Percentiles rank a stretch among this genome's conserved stretches.
phyloP scores from a whole-genome alignment of 2,329 filamentous ascomycete species.

The Esteya vermicola region DNA sequence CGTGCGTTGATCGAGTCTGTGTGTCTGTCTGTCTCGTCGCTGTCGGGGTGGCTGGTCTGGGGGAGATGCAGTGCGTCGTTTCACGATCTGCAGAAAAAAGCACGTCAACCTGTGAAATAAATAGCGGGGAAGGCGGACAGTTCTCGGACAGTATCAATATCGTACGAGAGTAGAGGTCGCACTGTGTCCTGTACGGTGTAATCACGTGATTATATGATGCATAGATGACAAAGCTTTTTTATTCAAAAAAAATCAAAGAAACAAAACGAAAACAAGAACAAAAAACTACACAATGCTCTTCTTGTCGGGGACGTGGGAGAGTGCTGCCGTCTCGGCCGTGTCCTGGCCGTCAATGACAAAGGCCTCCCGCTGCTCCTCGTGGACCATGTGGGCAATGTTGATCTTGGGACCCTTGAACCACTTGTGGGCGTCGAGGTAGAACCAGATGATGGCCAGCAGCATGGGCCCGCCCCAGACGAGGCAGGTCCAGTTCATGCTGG shows the following conservation, averaged over 20 bases:
- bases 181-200: too few species aligned
- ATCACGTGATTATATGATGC: too few species aligned
- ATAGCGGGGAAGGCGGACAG: too few species aligned
- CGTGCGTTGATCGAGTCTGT: too few species aligned
- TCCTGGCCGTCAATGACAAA: conserved; percentile 8
- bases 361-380: conserved; percentile 3
- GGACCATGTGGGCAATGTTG: conserved; percentile 34
- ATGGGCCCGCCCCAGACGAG: conserved; percentile 53
- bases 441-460: conserved; percentile 45
- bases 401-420: conserved; percentile 62
- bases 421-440: conserved; percentile 45
- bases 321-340: neutral
- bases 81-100: too few species aligned
- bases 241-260: neutral
- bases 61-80: too few species aligned
- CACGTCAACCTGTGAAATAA: too few species aligned
- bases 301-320: conserved; percentile 1
- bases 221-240: too few species aligned
- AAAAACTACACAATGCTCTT: conserved; percentile 1
- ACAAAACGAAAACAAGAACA: neutral
- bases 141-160: too few species aligned
- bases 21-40: too few species aligned
- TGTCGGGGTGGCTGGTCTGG: too few species aligned
- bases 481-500: conserved; percentile 54
- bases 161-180: too few species aligned